Conservation (phyloP, 129 eudicot genomes). For the Flaveria sonorensis region DNA sequence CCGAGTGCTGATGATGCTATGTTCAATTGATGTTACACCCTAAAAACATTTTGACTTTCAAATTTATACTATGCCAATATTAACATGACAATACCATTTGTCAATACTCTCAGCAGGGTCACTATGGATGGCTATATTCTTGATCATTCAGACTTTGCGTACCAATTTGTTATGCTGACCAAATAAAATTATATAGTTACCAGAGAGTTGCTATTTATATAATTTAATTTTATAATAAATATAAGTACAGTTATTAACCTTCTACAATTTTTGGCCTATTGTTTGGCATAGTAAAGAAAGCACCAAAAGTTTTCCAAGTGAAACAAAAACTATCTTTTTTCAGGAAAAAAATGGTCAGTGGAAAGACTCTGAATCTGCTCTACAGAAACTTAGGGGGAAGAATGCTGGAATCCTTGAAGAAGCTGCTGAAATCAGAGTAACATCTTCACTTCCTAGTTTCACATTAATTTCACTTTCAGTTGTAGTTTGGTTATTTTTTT, state of each 20-base stretch:
- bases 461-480: neutral
- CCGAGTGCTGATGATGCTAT: too few relatives aligned
- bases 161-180: too few relatives aligned
- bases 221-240: neutral
- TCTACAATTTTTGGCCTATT: neutral
- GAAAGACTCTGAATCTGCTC: slow-evolving; percentile 59
- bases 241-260: neutral
- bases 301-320: neutral
- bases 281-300: slow-evolving; percentile 21
- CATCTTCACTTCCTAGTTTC: neutral
- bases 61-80: too few relatives aligned
- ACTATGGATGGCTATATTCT: too few relatives aligned
- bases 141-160: too few relatives aligned
- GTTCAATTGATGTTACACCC: too few relatives aligned
- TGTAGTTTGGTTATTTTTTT: neutral
- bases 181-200: neutral
- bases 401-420: slow-evolving; percentile 56
- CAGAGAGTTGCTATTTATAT: neutral
- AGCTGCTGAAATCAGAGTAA: slow-evolving; percentile 77
- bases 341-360: slow-evolving; percentile 69
- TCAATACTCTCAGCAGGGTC: too few relatives aligned
- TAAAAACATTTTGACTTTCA: too few relatives aligned
- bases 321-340: slow-evolving; percentile 6
- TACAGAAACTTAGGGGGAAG: slow-evolving; percentile 69
- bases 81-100: too few relatives aligned